Percentiles rank a stretch among this genome's conserved stretches.
Conservation (phyloP, 257 asterid genomes). For the Cordia subcordata region DNA sequence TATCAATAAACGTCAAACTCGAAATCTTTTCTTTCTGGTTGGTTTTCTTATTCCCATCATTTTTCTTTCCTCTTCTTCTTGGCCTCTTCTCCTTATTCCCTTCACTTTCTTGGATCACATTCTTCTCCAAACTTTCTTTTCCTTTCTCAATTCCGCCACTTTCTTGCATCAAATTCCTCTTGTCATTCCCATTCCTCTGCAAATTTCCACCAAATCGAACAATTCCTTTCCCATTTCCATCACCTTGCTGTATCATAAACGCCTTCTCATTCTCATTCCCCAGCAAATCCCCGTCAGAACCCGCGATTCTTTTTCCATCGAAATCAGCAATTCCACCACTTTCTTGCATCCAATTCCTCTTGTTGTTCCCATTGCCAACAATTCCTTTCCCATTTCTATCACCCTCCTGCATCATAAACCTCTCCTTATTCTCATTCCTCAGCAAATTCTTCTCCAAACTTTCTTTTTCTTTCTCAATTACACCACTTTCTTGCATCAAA, state of each 20-base stretch:
- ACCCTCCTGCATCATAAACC: not conserved
- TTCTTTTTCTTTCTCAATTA: not conserved
- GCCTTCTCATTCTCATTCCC: constrained; percentile 21
- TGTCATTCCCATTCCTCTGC: not conserved
- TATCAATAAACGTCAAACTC: not conserved
- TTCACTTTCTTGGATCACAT: constrained; percentile 3
- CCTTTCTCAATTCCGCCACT: not conserved
- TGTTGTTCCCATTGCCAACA: not conserved
- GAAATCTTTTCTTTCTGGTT: constrained; percentile 8
- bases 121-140: constrained; percentile 3
- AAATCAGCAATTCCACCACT: not conserved
- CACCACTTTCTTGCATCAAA: constrained; percentile 1
- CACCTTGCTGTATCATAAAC: not conserved
- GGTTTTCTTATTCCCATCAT: constrained; percentile 22
- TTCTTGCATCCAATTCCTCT: not conserved
- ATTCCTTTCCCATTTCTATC: not conserved
- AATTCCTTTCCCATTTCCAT: not conserved
- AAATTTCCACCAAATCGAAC: not conserved
- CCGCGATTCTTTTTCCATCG: not conserved
- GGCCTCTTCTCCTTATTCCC: constrained; percentile 28
- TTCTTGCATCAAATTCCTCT: constrained; percentile 2
- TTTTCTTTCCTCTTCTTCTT: constrained; percentile 33
- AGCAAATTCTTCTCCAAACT: constrained; percentile 3
- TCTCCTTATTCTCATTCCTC: constrained; percentile 20
- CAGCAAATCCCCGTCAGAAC: constrained; percentile 3